Base-by-base conservation (phyloP, 2,329 filamentous ascomycete species). In the Xylaria sp. region DNA sequence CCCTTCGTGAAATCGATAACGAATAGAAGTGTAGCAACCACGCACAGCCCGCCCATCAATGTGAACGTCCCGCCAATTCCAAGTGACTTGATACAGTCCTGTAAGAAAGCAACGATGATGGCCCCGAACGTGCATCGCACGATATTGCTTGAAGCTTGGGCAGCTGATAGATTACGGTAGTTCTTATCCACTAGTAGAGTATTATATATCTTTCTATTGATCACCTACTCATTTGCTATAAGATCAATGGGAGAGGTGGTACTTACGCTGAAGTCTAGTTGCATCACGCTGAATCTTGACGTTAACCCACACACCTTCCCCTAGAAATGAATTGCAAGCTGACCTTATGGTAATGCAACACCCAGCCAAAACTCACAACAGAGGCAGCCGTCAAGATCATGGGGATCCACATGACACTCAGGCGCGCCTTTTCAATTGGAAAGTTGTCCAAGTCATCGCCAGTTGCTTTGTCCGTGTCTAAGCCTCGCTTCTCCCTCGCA, bases 111-210 rank as follows among this genome's bases (percentile, higher is more conserved):
- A 1, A 32, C 50, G 3, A 32, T 53, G 50, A 53, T 32, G n/a
- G 50, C 50, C 25, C 50, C 27, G 27, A 53, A n/a, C 13, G 50
- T 53, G 18, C 50, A 53, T 32, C 25, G 50, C 25, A 53, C 50
- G 5, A 53, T 32, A n/a, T 53, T 53, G 25, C 50, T 53, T 53
- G 50, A 53, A 29, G 25, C 25, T 53, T 32, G 25, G 27, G 50
- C 50, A 25, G 50, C 50, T n/a, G 50, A 27, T n/a, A 25, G 50
- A 32, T 53, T 53, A 25, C 50, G 50, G 18, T 53, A 25, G 16
- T 53, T 53, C 25, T 53, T 53, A 8, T 53, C 50, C 12, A 53
- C 50, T n/a, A 53, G 50, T 4, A 53, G 50, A 27, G 50, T 53
- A n/a, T 53, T 53, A 13, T 53, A 53, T 25, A 53, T 53, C 50